Percentiles rank a stretch among this genome's conserved stretches.
Conservation (phyloP, 2,329 filamentous ascomycete genomes). For the Trichoderma koningiopsis region DNA sequence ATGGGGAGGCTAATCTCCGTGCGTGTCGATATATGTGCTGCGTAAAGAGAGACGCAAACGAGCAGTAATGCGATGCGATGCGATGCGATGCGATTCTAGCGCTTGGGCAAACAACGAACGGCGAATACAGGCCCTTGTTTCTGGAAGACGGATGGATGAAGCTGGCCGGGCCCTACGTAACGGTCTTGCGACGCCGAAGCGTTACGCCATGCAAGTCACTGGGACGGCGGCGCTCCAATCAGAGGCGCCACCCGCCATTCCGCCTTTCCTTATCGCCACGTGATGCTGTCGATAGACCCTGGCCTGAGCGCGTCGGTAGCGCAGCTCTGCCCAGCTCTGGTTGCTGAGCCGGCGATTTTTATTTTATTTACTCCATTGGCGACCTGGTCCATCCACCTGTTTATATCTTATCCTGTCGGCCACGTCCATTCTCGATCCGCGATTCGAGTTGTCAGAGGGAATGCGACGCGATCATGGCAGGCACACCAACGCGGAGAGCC, state of each 20-base stretch:
- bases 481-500: conserved; percentile 56
- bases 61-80: background rate
- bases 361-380: conserved; percentile 37
- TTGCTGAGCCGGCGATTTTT: conserved; percentile 41
- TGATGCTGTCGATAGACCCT: conserved; percentile 31
- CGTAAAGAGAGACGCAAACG: background rate
- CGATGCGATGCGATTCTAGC: conserved; percentile 23
- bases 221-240: conserved; percentile 23
- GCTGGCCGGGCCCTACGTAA: conserved; percentile 35
- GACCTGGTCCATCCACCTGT: background rate
- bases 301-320: conserved; percentile 30
- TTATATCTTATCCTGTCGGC: background rate
- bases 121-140: background rate
- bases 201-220: conserved; percentile 24
- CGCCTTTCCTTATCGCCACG: conserved; percentile 34
- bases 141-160: conserved; percentile 8
- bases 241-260: conserved; percentile 26
- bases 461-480: conserved; percentile 55
- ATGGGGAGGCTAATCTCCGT: background rate
- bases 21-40: background rate
- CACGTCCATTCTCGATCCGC: background rate
- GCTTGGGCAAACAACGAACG: conserved; percentile 14
- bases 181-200: conserved; percentile 25
- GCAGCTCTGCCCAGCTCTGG: conserved; percentile 24
- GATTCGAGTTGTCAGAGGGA: conserved; percentile 33